These are phyloP conservation scores for Phoenix roebelenii DNA, from an alignment of 176 grass and related monocot genomes.

Conservation along the genomic window DNA sequence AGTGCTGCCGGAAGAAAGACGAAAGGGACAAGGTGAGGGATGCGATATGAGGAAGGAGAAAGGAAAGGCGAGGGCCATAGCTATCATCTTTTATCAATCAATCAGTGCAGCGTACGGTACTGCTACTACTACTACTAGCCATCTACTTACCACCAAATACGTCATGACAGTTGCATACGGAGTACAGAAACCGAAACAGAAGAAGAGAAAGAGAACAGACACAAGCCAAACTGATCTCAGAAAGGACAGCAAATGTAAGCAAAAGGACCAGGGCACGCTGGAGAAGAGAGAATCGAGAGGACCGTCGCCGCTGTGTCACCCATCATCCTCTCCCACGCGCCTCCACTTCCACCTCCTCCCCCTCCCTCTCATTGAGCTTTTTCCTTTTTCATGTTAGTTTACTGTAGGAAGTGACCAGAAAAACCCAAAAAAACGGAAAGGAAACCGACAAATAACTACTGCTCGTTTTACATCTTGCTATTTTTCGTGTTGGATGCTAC, in stretches of 20 bases:
- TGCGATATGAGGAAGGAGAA: constrained; percentile 2
- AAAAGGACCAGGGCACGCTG: constrained; percentile 21
- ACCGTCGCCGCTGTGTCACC: constrained; percentile 16
- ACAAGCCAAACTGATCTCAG: constrained; percentile 24
- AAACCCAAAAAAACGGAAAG: constrained; percentile 5
- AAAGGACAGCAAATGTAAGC: constrained; percentile 26
- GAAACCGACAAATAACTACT: background rate
- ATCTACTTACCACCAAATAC: constrained; percentile 22
- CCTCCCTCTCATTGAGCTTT: constrained; percentile 17
- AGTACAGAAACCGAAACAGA: constrained; percentile 47
- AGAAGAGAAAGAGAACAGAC: constrained; percentile 27
- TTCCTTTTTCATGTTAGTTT: constrained; percentile 18
- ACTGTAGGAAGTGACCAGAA: constrained; percentile 16
- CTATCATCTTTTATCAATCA: constrained; percentile 6
- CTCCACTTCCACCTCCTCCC: no score
- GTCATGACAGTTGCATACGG: constrained; percentile 33
- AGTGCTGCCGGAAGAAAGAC: constrained; percentile 5
- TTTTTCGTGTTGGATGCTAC: no score
- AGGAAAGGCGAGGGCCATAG: constrained; percentile 3
- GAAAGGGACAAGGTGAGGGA: background rate
- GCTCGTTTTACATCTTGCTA: background rate
- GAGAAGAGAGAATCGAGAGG: constrained; percentile 32
- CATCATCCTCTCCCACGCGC: constrained; percentile 19
- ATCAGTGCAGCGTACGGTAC: no score
- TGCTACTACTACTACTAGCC: constrained; percentile 10